Evolutionary conservation across 768 basidiomycete species (phyloP), one percentile per base, ranked within the genome.

Genomic region (Suillus subluteus): DNA sequence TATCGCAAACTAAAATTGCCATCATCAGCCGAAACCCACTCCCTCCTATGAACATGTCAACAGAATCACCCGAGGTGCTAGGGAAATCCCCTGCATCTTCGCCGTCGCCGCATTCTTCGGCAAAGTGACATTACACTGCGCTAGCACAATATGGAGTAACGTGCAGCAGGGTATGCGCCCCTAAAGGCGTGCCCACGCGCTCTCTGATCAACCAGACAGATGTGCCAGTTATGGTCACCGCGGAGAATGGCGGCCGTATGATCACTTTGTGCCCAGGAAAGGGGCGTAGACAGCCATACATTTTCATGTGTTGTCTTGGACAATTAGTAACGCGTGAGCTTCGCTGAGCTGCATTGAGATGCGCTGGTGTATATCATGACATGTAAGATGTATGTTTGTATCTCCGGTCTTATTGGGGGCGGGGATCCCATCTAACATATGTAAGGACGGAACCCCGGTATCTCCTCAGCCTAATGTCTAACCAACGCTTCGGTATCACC

Each of bases 371-470:
- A 18, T 30, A 61, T 61, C 26, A 61, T 43, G 59, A 43, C n/a
- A 40, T 59, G 26, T 41, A 41, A 41, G 18, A 67, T 67, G 50
- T 48, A 48, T 58, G 50, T 58, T 48, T 46, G 40, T 66, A 56
- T 52, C 40, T 61, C 59, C 59, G 59, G 55, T 61, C 40, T 61
- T 43, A 30, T 43, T 43, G 26, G 40, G 55, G 41, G 59, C 43
- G 41, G 58, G 59, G 59, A 30, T 61, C 6, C 26, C 18, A 61
- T 43, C 43, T 21, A 61, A 21, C 43, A 26, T 59, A 41, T 41
- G 55, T 16, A 37, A 37, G 37, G 37, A 37, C 63, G 67, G 71
- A 69, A 70, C 70, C 54, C 71, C 71, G 75, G 65, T 75, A 77
- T 77, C 77, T 72, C 77, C 76, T 43, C 38, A 68, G 43, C 43